Evolutionary conservation across 768 basidiomycete genomes (phyloP), one percentile per base, ranked within the genome.

Genomic region (Xerocomellus intermedius): DNA sequence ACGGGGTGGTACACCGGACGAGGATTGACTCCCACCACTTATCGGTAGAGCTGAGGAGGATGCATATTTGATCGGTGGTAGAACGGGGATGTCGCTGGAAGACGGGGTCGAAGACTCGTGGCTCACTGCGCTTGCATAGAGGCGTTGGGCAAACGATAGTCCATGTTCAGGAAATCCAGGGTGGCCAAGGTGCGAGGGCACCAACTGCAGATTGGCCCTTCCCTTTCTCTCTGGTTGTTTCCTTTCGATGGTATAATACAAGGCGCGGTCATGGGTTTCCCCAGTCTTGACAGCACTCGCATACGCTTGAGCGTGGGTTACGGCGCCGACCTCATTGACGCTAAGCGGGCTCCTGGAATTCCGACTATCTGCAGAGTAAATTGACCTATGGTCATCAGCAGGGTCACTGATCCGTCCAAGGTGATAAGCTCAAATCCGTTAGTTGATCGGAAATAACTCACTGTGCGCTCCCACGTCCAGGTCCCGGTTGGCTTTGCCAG

Each of bases 101-200:
- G 57, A 47, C 9, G 30, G 39, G 12, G 39, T 39, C 13, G 59
- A 56, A 22, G 54, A 52, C 28, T 54, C 62, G 48, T 59, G 64
- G 50, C 55, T 63, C 26, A 66, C 48, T 5, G 77, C 74, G 43
- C 75, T 78, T 8, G 75, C 76, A 57, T 79, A 81, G 26, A 81
- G 62, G 46, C 72, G 73, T 44, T 78, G 79, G 22, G 79, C 79
- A 35, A 70, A 61, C 3, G 72, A 72, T 43, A 64, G 54, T 14
- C 65, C 69, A 39, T 44, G 57, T 12, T 48, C 55, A 45, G 64
- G 48, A n/a, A 48, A 48, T 36, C 50, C 41, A 5, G 52, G 21
- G 8, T 48, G 32, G 32, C 42, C 37, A 26, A 42, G 41, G 8
- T 55, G 24, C 5, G 35, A 54, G 13, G 51, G 47, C 12, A 21